Evolutionary conservation across 495 filamentous ascomycete species (phyloP).

Genomic region (Aspergillus egyptiacus): DNA sequence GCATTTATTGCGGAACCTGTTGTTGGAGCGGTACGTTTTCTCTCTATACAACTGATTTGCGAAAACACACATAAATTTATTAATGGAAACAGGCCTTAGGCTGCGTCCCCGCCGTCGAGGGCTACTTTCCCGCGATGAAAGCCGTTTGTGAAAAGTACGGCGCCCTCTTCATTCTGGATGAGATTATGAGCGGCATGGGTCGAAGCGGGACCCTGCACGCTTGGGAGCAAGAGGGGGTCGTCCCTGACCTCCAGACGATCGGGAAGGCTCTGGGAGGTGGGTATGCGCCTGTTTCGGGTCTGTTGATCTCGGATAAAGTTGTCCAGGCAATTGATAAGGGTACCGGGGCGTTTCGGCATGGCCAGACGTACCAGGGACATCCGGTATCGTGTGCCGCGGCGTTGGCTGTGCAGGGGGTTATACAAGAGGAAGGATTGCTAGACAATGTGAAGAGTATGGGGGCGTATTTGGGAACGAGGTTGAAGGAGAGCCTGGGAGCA

Average conservation of each 20-base stretch:
- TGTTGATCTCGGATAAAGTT: constrained; percentile 50
- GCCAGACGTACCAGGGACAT: constrained; percentile 58
- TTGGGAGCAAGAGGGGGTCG: constrained; percentile 58
- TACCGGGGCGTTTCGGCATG: constrained; percentile 49
- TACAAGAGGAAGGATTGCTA: constrained; percentile 42
- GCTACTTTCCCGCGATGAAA: constrained; percentile 60
- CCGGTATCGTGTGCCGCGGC: constrained; percentile 52
- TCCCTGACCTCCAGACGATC: constrained; percentile 64
- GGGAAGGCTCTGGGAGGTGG: constrained; percentile 66
- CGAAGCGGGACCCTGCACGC: constrained; percentile 61
- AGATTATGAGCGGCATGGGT: constrained; percentile 78
- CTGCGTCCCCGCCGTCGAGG: constrained; percentile 56
- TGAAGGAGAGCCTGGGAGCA: constrained; percentile 29
- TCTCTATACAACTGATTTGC: no score
- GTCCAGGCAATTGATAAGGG: constrained; percentile 51
- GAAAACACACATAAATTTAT: no score
- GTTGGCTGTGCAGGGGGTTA: constrained; percentile 48
- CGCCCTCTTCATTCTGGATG: constrained; percentile 65
- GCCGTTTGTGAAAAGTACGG: constrained; percentile 59
- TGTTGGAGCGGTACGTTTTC: constrained; percentile 44
- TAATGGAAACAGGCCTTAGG: constrained; percentile 41
- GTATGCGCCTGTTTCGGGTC: constrained; percentile 55
- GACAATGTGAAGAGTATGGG: constrained; percentile 47
- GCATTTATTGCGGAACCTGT: constrained; percentile 74
- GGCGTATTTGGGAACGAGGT: constrained; percentile 29